Base-by-base conservation (phyloP, 352 stramenopile species). In the Phytophthora constricta region DNA sequence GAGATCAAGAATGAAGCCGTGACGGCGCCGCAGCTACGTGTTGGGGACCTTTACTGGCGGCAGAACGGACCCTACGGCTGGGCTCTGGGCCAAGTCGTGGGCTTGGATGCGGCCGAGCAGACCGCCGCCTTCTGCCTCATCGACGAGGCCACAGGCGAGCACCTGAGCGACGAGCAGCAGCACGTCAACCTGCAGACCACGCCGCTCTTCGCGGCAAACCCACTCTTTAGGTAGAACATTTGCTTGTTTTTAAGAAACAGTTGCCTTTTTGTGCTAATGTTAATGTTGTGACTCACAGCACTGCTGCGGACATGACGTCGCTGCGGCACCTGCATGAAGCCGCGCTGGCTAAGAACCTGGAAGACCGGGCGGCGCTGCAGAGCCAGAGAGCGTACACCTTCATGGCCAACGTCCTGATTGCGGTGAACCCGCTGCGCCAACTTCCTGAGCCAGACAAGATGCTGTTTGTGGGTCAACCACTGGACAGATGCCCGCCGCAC, bases 361-460 rank as follows among this genome's bases (percentile, higher is more conserved):
- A 96, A 48, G 91, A 96, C 69, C 86, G 89, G 9, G 74, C 89
- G 50, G 72, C 80, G 20, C 63, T 96, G 20, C 58, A 92, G 41
- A 85, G 92, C 62, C 79, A 93, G 51, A 73, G 84, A 0, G 85
- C 88, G 33, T 96, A 96, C 71, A 96, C 88, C 13, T 96, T 95
- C 68, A 95, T 92, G 84, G 87, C 85, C 49, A 92, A 96, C 72
- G 86, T 96, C 16, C 52, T 96, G 53, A 92, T 96, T 62, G 87
- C 86, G 1, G 79, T 96, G 49, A 96, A 96, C 70, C 89, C 89
- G 45, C 77, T 94, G 48, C 86, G 84, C 56, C 71, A 86, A 26
- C 64, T 96, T 25, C 72, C 90, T 23, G 85, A 92, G 27, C 84
- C 84, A 2, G 83, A 93, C 67, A 87, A 90, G 61, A 74, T 84